Percentiles rank a stretch among this genome's conserved stretches.
These are phyloP conservation scores for Trichosanthes truncata DNA, from an alignment of 306 rosid species.

Conservation along the genomic window DNA sequence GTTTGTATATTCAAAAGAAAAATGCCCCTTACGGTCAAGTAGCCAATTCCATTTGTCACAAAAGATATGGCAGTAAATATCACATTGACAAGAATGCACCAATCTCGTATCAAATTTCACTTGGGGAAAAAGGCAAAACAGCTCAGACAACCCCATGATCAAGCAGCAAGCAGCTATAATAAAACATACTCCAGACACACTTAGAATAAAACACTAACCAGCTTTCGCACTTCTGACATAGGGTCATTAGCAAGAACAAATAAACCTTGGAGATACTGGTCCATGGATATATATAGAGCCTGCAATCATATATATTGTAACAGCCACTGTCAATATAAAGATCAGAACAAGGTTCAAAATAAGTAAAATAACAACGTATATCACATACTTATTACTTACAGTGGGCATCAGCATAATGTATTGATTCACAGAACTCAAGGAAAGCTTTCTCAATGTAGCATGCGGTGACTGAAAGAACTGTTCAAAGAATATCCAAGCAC, in stretches of 20 bases:
- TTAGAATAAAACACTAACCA: conserved; percentile 45
- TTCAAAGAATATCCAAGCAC: conserved; percentile 6
- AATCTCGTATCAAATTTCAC: neutral
- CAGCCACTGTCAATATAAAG: conserved; percentile 9
- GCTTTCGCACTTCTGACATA: conserved; percentile 72
- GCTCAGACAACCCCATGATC: neutral
- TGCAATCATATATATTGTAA: conserved; percentile 20
- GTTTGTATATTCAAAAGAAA: neutral
- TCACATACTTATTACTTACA: conserved; percentile 69
- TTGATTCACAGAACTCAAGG: conserved; percentile 93
- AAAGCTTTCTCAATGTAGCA: conserved; percentile 69
- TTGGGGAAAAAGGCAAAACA: neutral
- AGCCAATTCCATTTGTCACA: neutral
- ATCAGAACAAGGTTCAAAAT: conserved; percentile 12
- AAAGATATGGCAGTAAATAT: neutral
- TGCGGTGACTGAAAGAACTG: conserved; percentile 97
- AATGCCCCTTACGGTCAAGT: neutral
- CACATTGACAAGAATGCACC: neutral
- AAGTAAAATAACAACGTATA: conserved; percentile 8
- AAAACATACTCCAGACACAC: neutral
- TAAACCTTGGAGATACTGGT: conserved; percentile 92
- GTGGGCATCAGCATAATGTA: conserved; percentile 93
- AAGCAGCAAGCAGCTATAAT: neutral
- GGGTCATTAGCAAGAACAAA: conserved; percentile 82
- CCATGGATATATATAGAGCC: conserved; percentile 76